Percentiles rank a stretch among this genome's conserved stretches.
phyloP scores from a whole-genome alignment of 768 basidiomycete species.

The Mycena alexandri region DNA sequence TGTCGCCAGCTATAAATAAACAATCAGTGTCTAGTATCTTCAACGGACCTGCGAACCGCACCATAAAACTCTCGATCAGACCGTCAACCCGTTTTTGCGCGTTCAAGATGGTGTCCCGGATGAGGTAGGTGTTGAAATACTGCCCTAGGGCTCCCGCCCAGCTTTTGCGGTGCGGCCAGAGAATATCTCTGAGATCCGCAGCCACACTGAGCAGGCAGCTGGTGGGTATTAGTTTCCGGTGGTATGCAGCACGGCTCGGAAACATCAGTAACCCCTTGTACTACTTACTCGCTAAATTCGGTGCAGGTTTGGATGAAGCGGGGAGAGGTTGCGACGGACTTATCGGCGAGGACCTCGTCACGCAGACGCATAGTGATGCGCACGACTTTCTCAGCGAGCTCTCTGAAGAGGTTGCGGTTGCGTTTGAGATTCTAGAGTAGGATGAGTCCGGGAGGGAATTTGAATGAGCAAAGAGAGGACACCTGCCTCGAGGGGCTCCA shows the following conservation, averaged over 20 bases:
- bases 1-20: slow-evolving; percentile 4
- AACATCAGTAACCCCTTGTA: not conserved
- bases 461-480: not conserved
- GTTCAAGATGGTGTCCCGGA: not conserved
- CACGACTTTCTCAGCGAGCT: slow-evolving; percentile 22
- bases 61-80: slow-evolving; percentile 21
- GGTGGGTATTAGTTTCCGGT: slow-evolving; percentile 3
- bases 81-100: slow-evolving; percentile 16
- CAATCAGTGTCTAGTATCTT: too few species aligned
- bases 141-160: slow-evolving; percentile 13
- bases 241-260: not conserved
- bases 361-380: slow-evolving; percentile 9
- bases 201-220: slow-evolving; percentile 15
- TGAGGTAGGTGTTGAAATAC: slow-evolving; percentile 14
- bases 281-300: slow-evolving; percentile 19
- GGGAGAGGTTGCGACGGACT: not conserved
- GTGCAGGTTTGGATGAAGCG: slow-evolving; percentile 12
- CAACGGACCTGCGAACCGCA: not conserved
- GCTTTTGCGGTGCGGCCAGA: not conserved
- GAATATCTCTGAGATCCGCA: slow-evolving; percentile 6
- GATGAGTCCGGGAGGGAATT: not conserved
- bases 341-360: slow-evolving; percentile 14
- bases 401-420: slow-evolving; percentile 16
- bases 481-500: slow-evolving; percentile 16
- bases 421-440: slow-evolving; percentile 10